Base-by-base conservation (phyloP, 2,329 filamentous ascomycete species). In the Fonsecaea erecta region DNA sequence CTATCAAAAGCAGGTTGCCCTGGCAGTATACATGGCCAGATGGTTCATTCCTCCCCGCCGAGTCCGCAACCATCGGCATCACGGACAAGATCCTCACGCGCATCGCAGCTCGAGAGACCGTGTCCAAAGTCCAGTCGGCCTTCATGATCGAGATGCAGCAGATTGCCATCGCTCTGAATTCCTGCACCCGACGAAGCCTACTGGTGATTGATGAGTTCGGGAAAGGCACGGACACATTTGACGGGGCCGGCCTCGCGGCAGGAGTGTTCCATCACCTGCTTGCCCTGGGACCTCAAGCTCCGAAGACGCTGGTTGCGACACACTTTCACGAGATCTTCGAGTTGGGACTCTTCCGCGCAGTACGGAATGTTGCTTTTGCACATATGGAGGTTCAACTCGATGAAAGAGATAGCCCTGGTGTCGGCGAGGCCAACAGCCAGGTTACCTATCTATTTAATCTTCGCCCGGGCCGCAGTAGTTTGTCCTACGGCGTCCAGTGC, bases 151-250 rank as follows among this genome's bases (percentile, higher is more conserved):
- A 99, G 72, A 77, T 99, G 18, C 92, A 95, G 71, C 94, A 99
- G 73, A 87, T 95, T 11, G 88, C 90, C 0, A 85, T 95, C 62
- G 88, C 91, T 0, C 82, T 95, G 56, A 90, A 85, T 64, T 85
- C 92, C 60, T 88, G 90, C 3, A 97, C 93, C 0, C 81, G 85
- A 12, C 85, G 87, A 54, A 97, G 91, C 73, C 81, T 99, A 5
- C 76, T 99, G 1, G 82, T 99, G n/a, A 87, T 98, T 52, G 95
- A 99, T 72, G 95, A 99, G 73, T 98, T 99, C 72, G 88, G 88
- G 1, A 90, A 90, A 75, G 88, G 88, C 1, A 90, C 88, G 0
- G 85, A 88, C 65, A 67, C 48, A 3, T 67, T 63, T 51, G 87
- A 90, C 75, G 88, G 88, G 26, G 86, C 87, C 1, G 88, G 88